phyloP scores from a whole-genome alignment of 331 rosid genomes.

The Quercus lobata region DNA sequence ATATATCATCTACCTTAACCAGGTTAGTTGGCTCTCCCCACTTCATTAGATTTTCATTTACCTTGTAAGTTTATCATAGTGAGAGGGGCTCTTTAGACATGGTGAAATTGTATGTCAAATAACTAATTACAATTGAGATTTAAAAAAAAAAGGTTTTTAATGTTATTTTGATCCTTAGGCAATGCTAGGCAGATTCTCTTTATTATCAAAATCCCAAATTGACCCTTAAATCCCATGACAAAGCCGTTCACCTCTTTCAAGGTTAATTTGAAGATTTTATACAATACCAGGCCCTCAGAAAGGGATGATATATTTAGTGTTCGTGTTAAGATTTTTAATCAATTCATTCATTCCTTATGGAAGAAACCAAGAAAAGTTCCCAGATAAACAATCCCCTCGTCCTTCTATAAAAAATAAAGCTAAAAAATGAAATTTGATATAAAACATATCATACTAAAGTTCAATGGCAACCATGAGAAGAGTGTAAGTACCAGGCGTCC shows the following conservation, averaged over 20 bases:
- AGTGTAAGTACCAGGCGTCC: slow-evolving; percentile 72
- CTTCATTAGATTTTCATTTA: neutral
- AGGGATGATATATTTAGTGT: neutral
- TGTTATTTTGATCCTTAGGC: neutral
- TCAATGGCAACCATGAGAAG: neutral
- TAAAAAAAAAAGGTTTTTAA: too few relatives aligned
- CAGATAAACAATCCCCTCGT: too few relatives aligned
- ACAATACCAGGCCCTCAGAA: neutral
- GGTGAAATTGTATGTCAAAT: neutral
- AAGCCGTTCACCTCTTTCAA: neutral
- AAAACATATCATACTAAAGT: neutral
- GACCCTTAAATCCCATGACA: neutral
- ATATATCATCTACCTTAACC: slow-evolving; percentile 72
- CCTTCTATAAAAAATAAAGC: neutral
- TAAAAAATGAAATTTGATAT: neutral
- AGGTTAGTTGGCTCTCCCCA: slow-evolving; percentile 42
- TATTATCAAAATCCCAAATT: neutral
- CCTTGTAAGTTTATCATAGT: neutral
- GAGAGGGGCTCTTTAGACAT: neutral
- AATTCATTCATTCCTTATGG: neutral
- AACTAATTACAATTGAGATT: neutral
- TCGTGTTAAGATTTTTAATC: neutral
- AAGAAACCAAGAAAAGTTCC: too few relatives aligned
- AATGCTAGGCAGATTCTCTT: neutral
- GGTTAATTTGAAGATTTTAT: neutral